These are phyloP conservation scores for Citeromyces hawaiiensis DNA, from an alignment of 1,139 yeast species.

Conservation along the genomic window DNA sequence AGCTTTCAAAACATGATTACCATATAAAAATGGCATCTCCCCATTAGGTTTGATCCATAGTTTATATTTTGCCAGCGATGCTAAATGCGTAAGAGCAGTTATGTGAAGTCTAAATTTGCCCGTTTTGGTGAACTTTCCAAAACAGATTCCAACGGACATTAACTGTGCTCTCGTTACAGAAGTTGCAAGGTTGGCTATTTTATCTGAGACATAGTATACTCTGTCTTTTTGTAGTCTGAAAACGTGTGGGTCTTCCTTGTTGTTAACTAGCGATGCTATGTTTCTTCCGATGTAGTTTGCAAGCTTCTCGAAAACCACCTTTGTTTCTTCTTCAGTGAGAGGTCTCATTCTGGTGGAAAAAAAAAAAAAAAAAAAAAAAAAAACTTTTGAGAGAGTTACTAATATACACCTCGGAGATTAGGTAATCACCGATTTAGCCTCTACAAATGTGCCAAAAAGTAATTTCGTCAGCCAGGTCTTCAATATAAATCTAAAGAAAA, in stretches of 20 bases:
- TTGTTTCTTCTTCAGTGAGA: slow-evolving; percentile 93
- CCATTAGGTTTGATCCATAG: slow-evolving; percentile 96
- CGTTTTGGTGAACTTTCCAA: slow-evolving; percentile 95
- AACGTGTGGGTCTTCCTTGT: slow-evolving; percentile 84
- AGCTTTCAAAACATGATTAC: slow-evolving; percentile 93
- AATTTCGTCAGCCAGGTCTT: too few species aligned
- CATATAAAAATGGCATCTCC: slow-evolving; percentile 96
- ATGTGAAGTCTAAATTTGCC: slow-evolving; percentile 93
- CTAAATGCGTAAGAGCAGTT: slow-evolving; percentile 73
- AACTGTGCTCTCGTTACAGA: slow-evolving; percentile 78
- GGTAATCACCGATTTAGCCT: too few species aligned
- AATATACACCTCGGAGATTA: not conserved
- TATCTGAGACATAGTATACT: slow-evolving; percentile 83
- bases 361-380: not conserved
- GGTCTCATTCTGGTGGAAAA: slow-evolving; percentile 53
- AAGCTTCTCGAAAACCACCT: slow-evolving; percentile 87
- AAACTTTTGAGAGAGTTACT: not conserved
- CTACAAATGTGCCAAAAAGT: too few species aligned
- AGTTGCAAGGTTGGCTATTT: slow-evolving; percentile 78
- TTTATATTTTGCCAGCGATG: slow-evolving; percentile 85
- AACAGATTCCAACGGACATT: slow-evolving; percentile 86
- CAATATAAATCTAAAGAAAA: too few species aligned
- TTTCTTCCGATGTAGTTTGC: slow-evolving; percentile 95
- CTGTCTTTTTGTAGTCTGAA: slow-evolving; percentile 93
- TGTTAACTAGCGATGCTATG: slow-evolving; percentile 76